Conservation (phyloP, 176 grass and related monocot species). For the Triticum monococcum region DNA sequence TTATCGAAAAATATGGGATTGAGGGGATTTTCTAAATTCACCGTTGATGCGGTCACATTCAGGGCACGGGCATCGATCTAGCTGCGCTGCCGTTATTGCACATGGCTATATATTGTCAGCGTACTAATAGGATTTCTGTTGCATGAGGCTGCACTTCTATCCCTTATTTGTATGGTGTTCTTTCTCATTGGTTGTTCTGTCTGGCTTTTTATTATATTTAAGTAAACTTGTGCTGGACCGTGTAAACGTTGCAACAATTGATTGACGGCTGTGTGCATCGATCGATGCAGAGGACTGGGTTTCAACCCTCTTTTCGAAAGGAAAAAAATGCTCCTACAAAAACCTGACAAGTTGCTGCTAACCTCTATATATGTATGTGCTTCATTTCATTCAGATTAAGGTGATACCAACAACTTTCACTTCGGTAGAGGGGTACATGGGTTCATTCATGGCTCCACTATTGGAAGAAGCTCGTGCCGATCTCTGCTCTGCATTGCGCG, state of each 20-base stretch:
- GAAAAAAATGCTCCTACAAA: not conserved
- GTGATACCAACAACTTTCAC: not conserved
- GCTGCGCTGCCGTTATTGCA: not conserved
- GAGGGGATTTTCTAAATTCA: too few relatives aligned
- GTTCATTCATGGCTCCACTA: constrained; percentile 40
- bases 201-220: not conserved
- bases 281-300: not conserved
- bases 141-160: not conserved
- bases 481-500: constrained; percentile 37
- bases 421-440: constrained; percentile 34
- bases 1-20: too few relatives aligned
- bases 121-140: too few relatives aligned
- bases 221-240: not conserved
- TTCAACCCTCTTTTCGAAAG: not conserved
- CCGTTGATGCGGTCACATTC: too few relatives aligned
- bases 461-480: constrained; percentile 54
- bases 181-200: not conserved
- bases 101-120: not conserved
- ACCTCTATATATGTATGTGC: not conserved
- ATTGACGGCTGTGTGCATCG: not conserved
- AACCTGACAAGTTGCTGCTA: not conserved
- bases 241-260: not conserved
- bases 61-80: not conserved
- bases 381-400: not conserved
- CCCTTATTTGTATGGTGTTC: not conserved